phyloP scores from a whole-genome alignment of 768 basidiomycete species.

The Leucosporidium creatinivorum region DNA sequence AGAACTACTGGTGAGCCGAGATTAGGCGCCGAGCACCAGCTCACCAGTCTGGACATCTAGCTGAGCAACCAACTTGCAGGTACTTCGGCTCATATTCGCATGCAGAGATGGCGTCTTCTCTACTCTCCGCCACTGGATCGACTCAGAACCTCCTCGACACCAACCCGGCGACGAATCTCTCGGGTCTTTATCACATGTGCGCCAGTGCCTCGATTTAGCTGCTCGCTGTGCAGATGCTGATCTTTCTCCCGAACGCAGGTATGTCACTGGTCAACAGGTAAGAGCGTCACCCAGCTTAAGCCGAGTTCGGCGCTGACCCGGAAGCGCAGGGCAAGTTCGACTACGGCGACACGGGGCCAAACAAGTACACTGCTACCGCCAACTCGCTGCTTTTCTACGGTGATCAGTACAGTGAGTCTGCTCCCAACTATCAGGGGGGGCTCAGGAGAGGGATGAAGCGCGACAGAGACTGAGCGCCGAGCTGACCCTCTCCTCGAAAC shows the following conservation, averaged over 20 bases:
- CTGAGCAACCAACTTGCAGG: too few species aligned
- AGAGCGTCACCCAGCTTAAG: too few species aligned
- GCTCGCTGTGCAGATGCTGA: too few species aligned
- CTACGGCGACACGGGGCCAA: constrained; percentile 68
- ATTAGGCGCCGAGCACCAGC: too few species aligned
- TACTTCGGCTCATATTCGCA: constrained; percentile 41
- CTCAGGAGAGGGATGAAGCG: too few species aligned
- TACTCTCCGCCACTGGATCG: constrained; percentile 77
- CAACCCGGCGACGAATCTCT: constrained; percentile 65
- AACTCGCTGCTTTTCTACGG: constrained; percentile 78
- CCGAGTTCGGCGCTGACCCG: too few species aligned
- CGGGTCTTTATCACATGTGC: constrained; percentile 78
- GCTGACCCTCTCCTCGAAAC: background rate
- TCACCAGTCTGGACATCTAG: too few species aligned
- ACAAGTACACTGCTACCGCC: constrained; percentile 91
- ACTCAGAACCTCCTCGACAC: constrained; percentile 61
- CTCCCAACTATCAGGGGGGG: too few species aligned
- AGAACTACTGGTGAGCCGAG: too few species aligned
- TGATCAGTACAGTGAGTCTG: constrained; percentile 48
- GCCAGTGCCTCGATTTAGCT: background rate
- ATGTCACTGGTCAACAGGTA: constrained; percentile 22
- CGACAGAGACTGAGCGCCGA: too few species aligned
- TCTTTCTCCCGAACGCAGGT: background rate
- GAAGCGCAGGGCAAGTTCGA: constrained; percentile 41
- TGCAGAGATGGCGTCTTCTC: constrained; percentile 77